Evolutionary conservation across 305 asterid genomes (phyloP).

Genomic region (Fraxinus latifolia): DNA sequence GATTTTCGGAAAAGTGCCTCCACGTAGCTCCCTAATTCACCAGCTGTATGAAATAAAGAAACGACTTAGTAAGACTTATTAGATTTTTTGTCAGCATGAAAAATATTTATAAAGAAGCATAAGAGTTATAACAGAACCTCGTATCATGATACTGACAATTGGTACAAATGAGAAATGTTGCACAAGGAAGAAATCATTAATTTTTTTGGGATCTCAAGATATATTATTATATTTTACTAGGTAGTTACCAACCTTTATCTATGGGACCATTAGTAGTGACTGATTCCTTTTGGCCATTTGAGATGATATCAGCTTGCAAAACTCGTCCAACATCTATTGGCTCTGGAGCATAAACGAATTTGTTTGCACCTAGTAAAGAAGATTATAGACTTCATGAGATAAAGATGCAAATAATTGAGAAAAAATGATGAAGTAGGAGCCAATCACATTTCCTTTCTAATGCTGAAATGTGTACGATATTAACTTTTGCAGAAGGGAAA

Average conservation of each 20-base stretch:
- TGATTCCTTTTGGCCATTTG: conserved; percentile 60
- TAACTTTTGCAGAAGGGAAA: background rate
- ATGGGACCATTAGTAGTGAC: conserved; percentile 62
- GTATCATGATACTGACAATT: background rate
- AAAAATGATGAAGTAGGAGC: background rate
- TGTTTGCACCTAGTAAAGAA: conserved; percentile 64
- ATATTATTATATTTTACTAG: background rate
- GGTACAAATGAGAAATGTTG: background rate
- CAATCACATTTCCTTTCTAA: background rate
- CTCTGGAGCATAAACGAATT: conserved; percentile 86
- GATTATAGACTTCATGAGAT: conserved; percentile 9
- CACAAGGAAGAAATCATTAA: background rate
- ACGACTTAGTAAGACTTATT: background rate
- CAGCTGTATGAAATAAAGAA: conserved; percentile 41
- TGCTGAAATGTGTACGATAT: background rate
- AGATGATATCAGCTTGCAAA: conserved; percentile 70
- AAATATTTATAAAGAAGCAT: background rate
- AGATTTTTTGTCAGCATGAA: background rate
- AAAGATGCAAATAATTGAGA: background rate
- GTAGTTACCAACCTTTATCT: conserved; percentile 55
- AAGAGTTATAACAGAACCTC: background rate
- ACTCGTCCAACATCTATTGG: conserved; percentile 91
- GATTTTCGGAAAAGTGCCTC: conserved; percentile 71
- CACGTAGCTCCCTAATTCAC: conserved; percentile 60
- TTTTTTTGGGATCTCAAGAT: background rate